Base-by-base conservation (phyloP, 805 yeast genomes). In the Huiozyma sinensis region DNA sequence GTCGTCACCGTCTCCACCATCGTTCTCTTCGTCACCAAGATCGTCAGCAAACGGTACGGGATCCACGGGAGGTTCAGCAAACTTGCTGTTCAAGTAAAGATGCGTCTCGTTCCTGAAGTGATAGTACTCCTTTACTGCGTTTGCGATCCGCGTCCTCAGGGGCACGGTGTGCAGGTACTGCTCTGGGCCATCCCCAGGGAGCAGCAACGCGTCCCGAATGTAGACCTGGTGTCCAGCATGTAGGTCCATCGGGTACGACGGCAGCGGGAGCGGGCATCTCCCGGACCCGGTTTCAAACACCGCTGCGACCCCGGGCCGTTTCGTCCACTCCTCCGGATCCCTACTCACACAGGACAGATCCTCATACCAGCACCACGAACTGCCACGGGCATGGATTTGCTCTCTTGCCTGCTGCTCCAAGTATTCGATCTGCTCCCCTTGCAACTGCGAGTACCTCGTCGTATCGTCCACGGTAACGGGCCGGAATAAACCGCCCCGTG, bases 61-160 rank as follows among this genome's bases (percentile, higher is more conserved):
- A 4, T 17, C 24, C 24, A 17, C 24, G 24, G 24, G 24, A 17
- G 24, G 24, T 17, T 17, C 24, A 17, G 24, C 24, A 17, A 17
- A 17, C 4, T 30, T 13, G 5, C 28, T 42, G 42, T 61, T 65
- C 28, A 67, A 33, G 44, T 69, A 69, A 0, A 68, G 41, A 50
- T 69, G 73, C 11, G 48, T 52, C 36, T 65, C 70, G 28, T 57
- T 53, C 4, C 61, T 61, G 38, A 48, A 66, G 45, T 65, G 64
- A 44, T 68, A 69, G 46, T 69, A 64, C 11, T 65, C 47, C 47
- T 60, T 64, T 17, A 65, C 49, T 1, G 67, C 62, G 11, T 60
- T 53, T 5, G 66, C 60, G 6, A 66, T 48, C 40, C 63, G 64
- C 4, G 70, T 68, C 44, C 50, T 50, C 7, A 53, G 34, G 1